Percentiles rank a stretch among this genome's conserved stretches.
Evolutionary conservation across 148 eudicot genomes (phyloP).

Genomic region (Rhododendron ferrugineum): DNA sequence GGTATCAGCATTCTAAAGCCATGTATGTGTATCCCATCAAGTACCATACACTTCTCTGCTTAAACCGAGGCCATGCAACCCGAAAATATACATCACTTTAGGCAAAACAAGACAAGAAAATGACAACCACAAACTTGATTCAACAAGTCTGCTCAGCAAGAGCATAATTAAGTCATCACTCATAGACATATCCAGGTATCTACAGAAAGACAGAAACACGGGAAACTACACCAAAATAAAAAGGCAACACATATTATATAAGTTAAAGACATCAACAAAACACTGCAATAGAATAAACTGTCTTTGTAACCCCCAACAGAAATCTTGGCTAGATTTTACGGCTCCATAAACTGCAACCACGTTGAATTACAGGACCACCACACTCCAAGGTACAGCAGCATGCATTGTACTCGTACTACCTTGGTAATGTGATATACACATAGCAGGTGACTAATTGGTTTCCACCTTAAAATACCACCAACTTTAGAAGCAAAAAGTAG

Average conservation of each 20-base stretch:
- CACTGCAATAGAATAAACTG: background rate
- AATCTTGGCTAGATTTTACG: background rate
- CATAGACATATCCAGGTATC: background rate
- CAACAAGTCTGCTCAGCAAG: background rate
- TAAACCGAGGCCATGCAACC: background rate
- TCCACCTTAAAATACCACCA: background rate
- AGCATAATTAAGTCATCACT: background rate
- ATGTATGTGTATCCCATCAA: background rate
- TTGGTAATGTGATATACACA: slow-evolving; percentile 4
- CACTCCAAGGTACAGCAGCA: background rate
- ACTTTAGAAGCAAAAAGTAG: background rate
- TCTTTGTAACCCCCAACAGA: slow-evolving; percentile 2
- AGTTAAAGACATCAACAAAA: background rate
- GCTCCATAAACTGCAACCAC: background rate
- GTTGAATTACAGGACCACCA: background rate
- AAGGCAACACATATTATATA: background rate
- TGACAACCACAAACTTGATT: background rate
- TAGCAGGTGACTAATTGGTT: background rate
- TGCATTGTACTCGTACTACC: background rate
- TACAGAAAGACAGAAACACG: background rate
- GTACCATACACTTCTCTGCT: background rate
- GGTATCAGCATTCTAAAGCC: background rate
- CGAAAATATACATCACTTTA: background rate
- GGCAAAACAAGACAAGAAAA: background rate
- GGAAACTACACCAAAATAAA: background rate